These are phyloP conservation scores for Carallia brachiata DNA, from an alignment of 345 rosid species.

Conservation along the genomic window DNA sequence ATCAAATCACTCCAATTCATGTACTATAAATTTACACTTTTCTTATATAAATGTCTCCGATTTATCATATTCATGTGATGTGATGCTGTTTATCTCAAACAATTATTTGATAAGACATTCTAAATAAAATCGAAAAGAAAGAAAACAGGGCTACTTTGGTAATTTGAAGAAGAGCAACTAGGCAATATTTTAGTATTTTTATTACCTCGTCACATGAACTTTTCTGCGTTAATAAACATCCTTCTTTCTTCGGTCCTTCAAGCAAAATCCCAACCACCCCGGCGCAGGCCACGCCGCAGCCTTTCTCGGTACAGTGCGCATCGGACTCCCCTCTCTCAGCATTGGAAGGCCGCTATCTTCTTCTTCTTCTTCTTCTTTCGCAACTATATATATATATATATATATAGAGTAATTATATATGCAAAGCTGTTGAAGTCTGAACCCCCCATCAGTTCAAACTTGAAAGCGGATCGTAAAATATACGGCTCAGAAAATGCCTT, in stretches of 20 bases:
- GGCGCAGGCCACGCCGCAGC: background rate
- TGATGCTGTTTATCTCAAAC: too few species aligned
- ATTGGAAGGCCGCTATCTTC: constrained; percentile 1
- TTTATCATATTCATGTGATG: too few species aligned
- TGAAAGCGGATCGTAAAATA: background rate
- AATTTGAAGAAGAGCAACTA: background rate
- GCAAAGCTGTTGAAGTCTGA: background rate
- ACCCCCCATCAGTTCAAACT: background rate
- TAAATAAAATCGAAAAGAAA: too few species aligned
- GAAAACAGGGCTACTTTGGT: constrained; percentile 4
- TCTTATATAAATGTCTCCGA: too few species aligned
- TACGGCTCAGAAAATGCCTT: constrained; percentile 19
- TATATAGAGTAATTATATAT: background rate
- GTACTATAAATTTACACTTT: too few species aligned
- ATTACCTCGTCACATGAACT: constrained; percentile 3
- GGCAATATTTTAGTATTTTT: constrained; percentile 10
- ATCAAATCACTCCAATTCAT: too few species aligned
- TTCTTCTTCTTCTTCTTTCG: background rate
- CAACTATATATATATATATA: background rate
- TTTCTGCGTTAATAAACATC: background rate
- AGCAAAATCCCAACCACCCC: background rate
- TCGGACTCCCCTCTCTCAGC: background rate
- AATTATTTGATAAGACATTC: too few species aligned
- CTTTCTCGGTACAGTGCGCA: background rate
- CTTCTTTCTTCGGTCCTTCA: background rate